Conservation (phyloP, 2,329 filamentous ascomycete genomes). For the Aureobasidium namibiae region DNA sequence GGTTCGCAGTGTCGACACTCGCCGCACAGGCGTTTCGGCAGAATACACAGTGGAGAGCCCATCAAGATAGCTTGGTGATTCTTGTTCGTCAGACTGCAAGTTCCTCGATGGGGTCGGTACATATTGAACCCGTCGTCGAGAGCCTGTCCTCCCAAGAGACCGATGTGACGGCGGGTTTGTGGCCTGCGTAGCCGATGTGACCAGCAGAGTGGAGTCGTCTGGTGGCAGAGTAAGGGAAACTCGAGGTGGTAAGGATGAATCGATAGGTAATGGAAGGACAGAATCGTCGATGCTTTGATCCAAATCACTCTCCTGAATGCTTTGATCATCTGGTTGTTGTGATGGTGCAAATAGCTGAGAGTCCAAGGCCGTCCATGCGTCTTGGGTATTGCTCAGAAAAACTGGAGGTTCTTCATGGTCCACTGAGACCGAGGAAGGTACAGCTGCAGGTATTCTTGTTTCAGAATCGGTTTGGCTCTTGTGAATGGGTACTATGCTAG, state of each 20-base stretch:
- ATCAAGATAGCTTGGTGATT: neutral
- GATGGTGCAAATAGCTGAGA: constrained; percentile 32
- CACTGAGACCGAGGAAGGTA: neutral
- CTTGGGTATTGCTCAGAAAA: constrained; percentile 37
- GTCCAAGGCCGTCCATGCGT: constrained; percentile 32
- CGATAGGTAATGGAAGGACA: neutral
- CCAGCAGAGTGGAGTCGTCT: neutral
- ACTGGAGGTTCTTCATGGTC: neutral
- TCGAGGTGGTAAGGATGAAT: neutral
- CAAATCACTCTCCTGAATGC: neutral
- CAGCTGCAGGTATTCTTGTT: neutral
- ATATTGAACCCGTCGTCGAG: neutral
- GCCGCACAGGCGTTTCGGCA: neutral
- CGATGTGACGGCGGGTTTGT: no score
- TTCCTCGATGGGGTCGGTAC: neutral
- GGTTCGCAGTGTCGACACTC: neutral
- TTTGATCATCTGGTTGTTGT: neutral
- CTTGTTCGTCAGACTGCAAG: neutral
- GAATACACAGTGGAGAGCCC: neutral
- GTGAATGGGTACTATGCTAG: neutral
- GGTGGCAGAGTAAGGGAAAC: neutral
- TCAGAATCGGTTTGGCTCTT: neutral
- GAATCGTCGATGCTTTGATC: neutral
- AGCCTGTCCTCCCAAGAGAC: neutral
- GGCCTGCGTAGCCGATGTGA: no score